phyloP scores from a whole-genome alignment of 768 basidiomycete species.

The Termitomyces sp. region DNA sequence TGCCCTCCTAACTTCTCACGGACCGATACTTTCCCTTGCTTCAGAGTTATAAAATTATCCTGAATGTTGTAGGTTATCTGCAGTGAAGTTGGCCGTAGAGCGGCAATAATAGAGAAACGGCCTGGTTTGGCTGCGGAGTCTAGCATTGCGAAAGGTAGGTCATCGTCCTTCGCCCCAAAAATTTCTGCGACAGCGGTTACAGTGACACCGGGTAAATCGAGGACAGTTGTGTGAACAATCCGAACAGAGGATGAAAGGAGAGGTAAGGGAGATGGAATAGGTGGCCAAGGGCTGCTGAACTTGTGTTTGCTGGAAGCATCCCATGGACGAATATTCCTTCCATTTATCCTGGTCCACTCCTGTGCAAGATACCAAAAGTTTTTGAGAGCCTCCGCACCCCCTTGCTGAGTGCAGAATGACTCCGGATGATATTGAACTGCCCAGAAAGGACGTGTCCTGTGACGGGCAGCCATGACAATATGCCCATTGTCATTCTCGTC shows the following conservation, averaged over 20 bases:
- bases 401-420: constrained; percentile 66
- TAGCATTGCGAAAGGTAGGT: constrained; percentile 60
- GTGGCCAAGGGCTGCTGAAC: constrained; percentile 59
- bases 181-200: constrained; percentile 51
- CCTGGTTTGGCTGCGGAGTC: constrained; percentile 78
- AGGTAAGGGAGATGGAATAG: constrained; percentile 22
- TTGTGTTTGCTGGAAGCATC: constrained; percentile 23
- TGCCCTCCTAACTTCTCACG: constrained; percentile 39
- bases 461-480: constrained; percentile 72
- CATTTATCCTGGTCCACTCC: constrained; percentile 41
- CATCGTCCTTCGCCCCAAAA: constrained; percentile 53
- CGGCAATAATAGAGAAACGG: constrained; percentile 66
- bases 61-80: constrained; percentile 55
- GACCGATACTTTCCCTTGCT: constrained; percentile 24
- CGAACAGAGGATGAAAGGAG: constrained; percentile 16
- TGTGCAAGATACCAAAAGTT: constrained; percentile 75
- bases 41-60: constrained; percentile 42
- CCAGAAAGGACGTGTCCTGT: constrained; percentile 67
- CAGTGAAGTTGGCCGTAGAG: constrained; percentile 44
- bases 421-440: constrained; percentile 91
- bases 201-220: constrained; percentile 38
- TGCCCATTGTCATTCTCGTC: constrained; percentile 62
- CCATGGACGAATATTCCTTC: constrained; percentile 38
- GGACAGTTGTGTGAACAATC: constrained; percentile 25
- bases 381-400: constrained; percentile 58